Evolutionary conservation across 2,329 filamentous ascomycete genomes (phyloP).

Genomic region (Fusarium sp.): DNA sequence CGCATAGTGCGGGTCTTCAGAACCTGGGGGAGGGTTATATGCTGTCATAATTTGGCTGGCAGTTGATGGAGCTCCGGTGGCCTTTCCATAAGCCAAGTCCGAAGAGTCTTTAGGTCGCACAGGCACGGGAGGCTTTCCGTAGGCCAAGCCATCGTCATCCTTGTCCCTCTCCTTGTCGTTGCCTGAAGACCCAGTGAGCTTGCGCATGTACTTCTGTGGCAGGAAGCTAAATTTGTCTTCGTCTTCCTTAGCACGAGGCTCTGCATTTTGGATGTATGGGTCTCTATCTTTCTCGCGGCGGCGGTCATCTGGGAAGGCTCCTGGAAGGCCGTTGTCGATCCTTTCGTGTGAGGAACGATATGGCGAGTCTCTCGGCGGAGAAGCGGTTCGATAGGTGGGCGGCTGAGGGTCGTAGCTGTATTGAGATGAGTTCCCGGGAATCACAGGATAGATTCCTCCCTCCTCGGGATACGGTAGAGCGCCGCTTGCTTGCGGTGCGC

Average conservation of each 20-base stretch:
- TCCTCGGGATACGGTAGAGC: constrained; percentile 53
- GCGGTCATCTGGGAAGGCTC: constrained; percentile 48
- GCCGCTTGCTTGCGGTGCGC: constrained; percentile 47
- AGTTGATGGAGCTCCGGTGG: constrained; percentile 32
- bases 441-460: constrained; percentile 49
- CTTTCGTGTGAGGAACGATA: constrained; percentile 50
- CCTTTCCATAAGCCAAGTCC: constrained; percentile 42
- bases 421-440: constrained; percentile 48
- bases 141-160: constrained; percentile 62
- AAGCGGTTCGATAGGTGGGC: constrained; percentile 47
- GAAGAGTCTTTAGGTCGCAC: constrained; percentile 33
- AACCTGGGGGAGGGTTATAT: constrained; percentile 36
- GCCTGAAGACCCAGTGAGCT: constrained; percentile 44
- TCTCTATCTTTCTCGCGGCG: constrained; percentile 42
- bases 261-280: constrained; percentile 24
- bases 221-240: constrained; percentile 56
- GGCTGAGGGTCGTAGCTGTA: constrained; percentile 54
- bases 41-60: constrained; percentile 36
- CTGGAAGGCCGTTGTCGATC: constrained; percentile 45
- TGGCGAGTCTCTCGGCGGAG: constrained; percentile 48
- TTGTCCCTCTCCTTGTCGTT: constrained; percentile 48
- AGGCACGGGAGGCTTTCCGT: constrained; percentile 52
- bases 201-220: constrained; percentile 58
- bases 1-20: constrained; percentile 19
- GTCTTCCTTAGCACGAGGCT: constrained; percentile 31